These are phyloP conservation scores for Aegilops umbellulata DNA, from an alignment of 176 grass and related monocot genomes.

Conservation along the genomic window DNA sequence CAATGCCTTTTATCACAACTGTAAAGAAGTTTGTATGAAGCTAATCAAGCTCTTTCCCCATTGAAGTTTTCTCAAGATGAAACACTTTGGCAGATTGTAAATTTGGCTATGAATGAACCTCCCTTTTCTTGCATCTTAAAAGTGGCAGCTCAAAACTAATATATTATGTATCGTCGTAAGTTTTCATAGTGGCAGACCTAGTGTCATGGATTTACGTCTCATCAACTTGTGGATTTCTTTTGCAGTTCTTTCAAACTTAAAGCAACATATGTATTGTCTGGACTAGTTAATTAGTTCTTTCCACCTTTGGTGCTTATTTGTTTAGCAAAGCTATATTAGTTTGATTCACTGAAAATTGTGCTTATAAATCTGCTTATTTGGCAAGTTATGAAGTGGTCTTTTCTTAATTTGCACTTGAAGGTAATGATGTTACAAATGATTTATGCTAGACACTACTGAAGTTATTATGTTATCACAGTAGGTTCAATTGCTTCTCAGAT, in stretches of 20 bases:
- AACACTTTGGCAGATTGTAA: not conserved
- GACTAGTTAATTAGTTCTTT: not conserved
- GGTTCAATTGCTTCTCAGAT: not conserved
- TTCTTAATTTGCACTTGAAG: not conserved
- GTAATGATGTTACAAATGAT: no score
- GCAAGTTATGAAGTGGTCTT: not conserved
- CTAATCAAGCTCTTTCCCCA: no score
- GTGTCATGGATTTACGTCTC: no score
- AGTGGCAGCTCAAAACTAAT: not conserved
- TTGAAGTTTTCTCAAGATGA: no score
- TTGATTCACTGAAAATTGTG: not conserved
- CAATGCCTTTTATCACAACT: not conserved
- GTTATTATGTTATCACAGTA: not conserved
- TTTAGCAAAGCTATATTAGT: not conserved
- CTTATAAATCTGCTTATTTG: not conserved
- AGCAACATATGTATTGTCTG: not conserved
- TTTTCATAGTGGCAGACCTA: not conserved
- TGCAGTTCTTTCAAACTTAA: not conserved
- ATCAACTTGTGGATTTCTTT: no score
- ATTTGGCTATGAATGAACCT: not conserved
- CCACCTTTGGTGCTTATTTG: not conserved
- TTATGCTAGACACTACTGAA: not conserved
- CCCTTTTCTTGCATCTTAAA: not conserved
- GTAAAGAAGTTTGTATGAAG: not conserved
- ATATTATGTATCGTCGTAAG: not conserved